Percentiles rank a stretch among this genome's conserved stretches.
Conservation (phyloP, 768 basidiomycete genomes). For the Albatrellus ellisii region DNA sequence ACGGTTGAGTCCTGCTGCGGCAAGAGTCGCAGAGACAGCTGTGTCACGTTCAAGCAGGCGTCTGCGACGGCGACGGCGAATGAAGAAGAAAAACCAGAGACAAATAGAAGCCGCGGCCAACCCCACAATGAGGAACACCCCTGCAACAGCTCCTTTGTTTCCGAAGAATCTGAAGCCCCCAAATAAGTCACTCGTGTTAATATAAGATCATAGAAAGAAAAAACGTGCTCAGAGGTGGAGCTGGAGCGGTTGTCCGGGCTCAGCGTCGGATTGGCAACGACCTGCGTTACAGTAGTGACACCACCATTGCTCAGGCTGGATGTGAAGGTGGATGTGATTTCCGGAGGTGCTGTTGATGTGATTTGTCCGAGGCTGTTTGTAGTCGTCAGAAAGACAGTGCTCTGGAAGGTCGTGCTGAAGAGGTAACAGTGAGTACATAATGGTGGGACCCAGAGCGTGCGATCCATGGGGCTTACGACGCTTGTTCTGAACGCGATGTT, state of each 20-base stretch:
- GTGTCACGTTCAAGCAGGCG: slow-evolving; percentile 54
- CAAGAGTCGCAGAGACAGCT: slow-evolving; percentile 57
- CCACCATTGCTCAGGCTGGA: slow-evolving; percentile 41
- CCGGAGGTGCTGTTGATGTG: slow-evolving; percentile 36
- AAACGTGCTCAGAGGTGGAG: slow-evolving; percentile 36
- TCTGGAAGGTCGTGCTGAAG: slow-evolving; percentile 37
- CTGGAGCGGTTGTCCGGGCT: slow-evolving; percentile 31
- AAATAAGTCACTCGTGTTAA: neutral
- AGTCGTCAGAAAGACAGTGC: slow-evolving; percentile 41
- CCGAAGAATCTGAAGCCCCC: slow-evolving; percentile 55
- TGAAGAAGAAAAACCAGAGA: slow-evolving; percentile 58
- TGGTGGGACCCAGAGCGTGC: slow-evolving; percentile 4
- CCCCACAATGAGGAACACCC: slow-evolving; percentile 84
- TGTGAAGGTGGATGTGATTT: slow-evolving; percentile 43
- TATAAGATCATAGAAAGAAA: slow-evolving; percentile 6
- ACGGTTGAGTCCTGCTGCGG: slow-evolving; percentile 59
- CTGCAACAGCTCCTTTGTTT: slow-evolving; percentile 85
- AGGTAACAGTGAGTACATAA: slow-evolving; percentile 6
- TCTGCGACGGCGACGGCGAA: slow-evolving; percentile 51
- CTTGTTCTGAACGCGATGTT: slow-evolving; percentile 15
- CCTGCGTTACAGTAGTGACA: slow-evolving; percentile 44
- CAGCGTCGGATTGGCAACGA: slow-evolving; percentile 62
- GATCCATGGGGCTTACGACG: slow-evolving; percentile 15
- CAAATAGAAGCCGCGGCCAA: slow-evolving; percentile 58
- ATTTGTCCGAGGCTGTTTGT: slow-evolving; percentile 43